Percentiles rank a stretch among this genome's conserved stretches.
Evolutionary conservation across 345 rosid genomes (phyloP).

Genomic region (Gossypium turneri): DNA sequence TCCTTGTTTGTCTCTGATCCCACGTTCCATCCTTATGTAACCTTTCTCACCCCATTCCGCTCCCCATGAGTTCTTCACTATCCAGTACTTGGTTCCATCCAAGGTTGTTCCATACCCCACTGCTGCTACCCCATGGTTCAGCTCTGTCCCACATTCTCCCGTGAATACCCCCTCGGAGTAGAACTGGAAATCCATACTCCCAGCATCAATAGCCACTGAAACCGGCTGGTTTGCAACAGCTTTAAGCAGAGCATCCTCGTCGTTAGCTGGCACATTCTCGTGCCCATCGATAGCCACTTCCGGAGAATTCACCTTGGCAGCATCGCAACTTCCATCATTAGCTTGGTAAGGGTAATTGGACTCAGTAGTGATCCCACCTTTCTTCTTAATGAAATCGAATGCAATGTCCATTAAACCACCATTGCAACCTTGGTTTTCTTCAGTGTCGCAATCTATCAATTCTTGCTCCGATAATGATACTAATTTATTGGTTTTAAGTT

Average conservation of each 20-base stretch:
- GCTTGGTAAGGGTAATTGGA: conserved; percentile 51
- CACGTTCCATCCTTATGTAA: conserved; percentile 60
- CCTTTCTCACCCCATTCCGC: conserved; percentile 77
- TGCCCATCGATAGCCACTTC: conserved; percentile 63
- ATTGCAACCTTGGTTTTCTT: conserved; percentile 60
- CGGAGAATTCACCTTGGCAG: conserved; percentile 34
- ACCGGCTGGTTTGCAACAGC: conserved; percentile 65
- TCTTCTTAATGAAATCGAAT: conserved; percentile 54
- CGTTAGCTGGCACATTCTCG: conserved; percentile 53
- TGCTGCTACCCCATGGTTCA: conserved; percentile 62
- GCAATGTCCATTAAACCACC: conserved; percentile 79
- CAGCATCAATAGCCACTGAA: conserved; percentile 72
- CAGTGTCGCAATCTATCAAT: conserved; percentile 61
- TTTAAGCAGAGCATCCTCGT: conserved; percentile 58
- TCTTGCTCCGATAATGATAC: conserved; percentile 71
- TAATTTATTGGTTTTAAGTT: conserved; percentile 48
- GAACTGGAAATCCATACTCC: conserved; percentile 70
- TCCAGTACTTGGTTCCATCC: conserved; percentile 78
- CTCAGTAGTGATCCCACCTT: conserved; percentile 60
- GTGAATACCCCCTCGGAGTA: conserved; percentile 81
- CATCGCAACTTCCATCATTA: conserved; percentile 39
- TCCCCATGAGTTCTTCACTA: conserved; percentile 76
- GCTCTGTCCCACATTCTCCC: conserved; percentile 57
- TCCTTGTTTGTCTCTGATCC: conserved; percentile 39
- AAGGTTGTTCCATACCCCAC: conserved; percentile 66